Percentiles rank a stretch among this genome's conserved stretches.
Conservation (phyloP, 768 basidiomycete species). For the Podaxis sp. region DNA sequence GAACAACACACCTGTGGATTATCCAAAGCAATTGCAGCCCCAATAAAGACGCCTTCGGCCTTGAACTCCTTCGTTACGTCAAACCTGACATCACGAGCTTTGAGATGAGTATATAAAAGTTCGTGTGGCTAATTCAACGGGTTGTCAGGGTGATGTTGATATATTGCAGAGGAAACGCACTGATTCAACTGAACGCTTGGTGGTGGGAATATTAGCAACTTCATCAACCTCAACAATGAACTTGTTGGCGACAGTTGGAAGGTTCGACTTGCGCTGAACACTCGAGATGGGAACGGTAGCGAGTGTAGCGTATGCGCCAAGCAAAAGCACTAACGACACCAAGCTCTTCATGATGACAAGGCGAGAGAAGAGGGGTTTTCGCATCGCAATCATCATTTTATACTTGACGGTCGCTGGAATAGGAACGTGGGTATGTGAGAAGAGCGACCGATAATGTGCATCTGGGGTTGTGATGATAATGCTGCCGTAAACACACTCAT, state of each 20-base stretch:
- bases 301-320: slow-evolving; percentile 22
- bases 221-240: slow-evolving; percentile 56
- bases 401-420: neutral
- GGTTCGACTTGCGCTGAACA: slow-evolving; percentile 32
- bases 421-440: neutral
- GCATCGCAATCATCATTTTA: neutral
- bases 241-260: slow-evolving; percentile 39
- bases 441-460: neutral
- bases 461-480: neutral
- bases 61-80: slow-evolving; percentile 50
- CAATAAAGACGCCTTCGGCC: slow-evolving; percentile 48
- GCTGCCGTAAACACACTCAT: neutral
- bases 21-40: slow-evolving; percentile 48
- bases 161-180: slow-evolving; percentile 16
- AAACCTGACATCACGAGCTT: slow-evolving; percentile 38
- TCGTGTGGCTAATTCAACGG: slow-evolving; percentile 38
- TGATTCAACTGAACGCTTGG: slow-evolving; percentile 27
- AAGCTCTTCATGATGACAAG: slow-evolving; percentile 30
- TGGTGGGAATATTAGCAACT: slow-evolving; percentile 30
- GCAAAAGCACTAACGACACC: slow-evolving; percentile 23
- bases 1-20: slow-evolving; percentile 21
- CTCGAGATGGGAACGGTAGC: slow-evolving; percentile 31
- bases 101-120: slow-evolving; percentile 42
- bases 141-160: neutral
- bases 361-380: neutral